phyloP scores from a whole-genome alignment of 495 filamentous ascomycete genomes.

The Hypoxylon fragiforme region DNA sequence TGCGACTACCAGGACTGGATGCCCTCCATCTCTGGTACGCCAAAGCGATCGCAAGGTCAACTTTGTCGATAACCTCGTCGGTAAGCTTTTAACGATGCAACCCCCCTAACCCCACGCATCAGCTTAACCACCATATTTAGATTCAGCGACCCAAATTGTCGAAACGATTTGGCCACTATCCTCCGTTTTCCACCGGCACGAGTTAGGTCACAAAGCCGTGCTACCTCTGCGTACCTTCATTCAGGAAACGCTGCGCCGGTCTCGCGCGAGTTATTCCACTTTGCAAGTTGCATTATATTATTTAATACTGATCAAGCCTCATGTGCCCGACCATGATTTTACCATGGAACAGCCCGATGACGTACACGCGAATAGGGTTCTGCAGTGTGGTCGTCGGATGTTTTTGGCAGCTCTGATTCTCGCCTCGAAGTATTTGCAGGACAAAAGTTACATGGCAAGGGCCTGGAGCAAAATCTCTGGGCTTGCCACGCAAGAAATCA shows the following conservation, averaged over 20 bases:
- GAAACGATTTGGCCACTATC: constrained; percentile 95
- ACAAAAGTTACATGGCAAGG: constrained; percentile 94
- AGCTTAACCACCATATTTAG: constrained; percentile 56
- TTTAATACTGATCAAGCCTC: constrained; percentile 87
- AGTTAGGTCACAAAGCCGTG: constrained; percentile 66
- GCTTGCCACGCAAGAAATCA: constrained; percentile 86
- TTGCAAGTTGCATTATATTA: constrained; percentile 97
- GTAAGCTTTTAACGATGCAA: constrained; percentile 65
- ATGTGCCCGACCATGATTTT: constrained; percentile 79
- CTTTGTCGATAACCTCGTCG: constrained; percentile 97
- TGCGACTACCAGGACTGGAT: constrained; percentile 58
- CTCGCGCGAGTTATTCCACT: constrained; percentile 94
- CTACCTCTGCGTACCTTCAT: constrained; percentile 93
- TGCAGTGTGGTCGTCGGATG: constrained; percentile 97
- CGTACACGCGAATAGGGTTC: constrained; percentile 70
- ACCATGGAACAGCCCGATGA: constrained; percentile 86
- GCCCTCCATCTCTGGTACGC: constrained; percentile 80
- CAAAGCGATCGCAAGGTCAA: constrained; percentile 92
- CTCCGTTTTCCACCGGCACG: constrained; percentile 59
- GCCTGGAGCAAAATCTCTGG: constrained; percentile 99
- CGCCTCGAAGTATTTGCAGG: constrained; percentile 95
- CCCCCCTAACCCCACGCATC: constrained; percentile 20
- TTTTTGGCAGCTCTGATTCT: constrained; percentile 92
- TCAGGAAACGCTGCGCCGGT: constrained; percentile 92
- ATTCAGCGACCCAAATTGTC: constrained; percentile 96